Evolutionary conservation across 345 rosid species (phyloP), one percentile per base, ranked within the genome.

Genomic region (Acer campestre): DNA sequence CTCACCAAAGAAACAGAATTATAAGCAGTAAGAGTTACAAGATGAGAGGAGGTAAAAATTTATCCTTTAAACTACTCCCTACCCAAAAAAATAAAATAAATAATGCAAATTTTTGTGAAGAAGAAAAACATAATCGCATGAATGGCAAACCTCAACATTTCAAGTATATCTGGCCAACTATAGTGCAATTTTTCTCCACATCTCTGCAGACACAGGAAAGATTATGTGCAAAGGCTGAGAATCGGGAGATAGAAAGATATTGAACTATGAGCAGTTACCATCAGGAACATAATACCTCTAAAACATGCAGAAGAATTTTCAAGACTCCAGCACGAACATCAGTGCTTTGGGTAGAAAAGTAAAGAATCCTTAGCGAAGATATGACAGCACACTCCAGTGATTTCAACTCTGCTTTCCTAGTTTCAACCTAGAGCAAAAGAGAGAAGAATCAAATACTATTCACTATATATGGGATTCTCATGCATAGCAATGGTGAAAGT

Each of bases 121-220:
- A 58, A 42, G 49, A 67, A 64, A 23, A 74, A 67, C 49, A 73
- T 63, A 68, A 70, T 12, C 6, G 20, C 23, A 62, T 22, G 75
- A 49, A 85, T 44, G 64, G 68, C 81, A 81, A 78, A 95, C 99
- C 99, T 91, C 89, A 96, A 84, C 86, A 91, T 85, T 81, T 92
- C 98, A 82, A 96, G 97, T 83, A 96, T 92, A 81, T 84, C 77
- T 72, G 92, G 89, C 99, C 98, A 93, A 85, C 98, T 92, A 88
- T 85, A 89, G 77, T 55, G 86, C 85, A 96, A 75, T 78, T 86
- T 92, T 85, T 96, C 99, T 61, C 97, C 99, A 82, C 97, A 89
- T 80, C 98, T 89, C 99, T 95, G 92, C 77, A 70, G 67, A 38
- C 64, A 75, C 46, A 81, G 71, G 42, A 75, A 64, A 66, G n/a